phyloP scores from a whole-genome alignment of 768 basidiomycete genomes.

The Goffeauzyma gilvescens region DNA sequence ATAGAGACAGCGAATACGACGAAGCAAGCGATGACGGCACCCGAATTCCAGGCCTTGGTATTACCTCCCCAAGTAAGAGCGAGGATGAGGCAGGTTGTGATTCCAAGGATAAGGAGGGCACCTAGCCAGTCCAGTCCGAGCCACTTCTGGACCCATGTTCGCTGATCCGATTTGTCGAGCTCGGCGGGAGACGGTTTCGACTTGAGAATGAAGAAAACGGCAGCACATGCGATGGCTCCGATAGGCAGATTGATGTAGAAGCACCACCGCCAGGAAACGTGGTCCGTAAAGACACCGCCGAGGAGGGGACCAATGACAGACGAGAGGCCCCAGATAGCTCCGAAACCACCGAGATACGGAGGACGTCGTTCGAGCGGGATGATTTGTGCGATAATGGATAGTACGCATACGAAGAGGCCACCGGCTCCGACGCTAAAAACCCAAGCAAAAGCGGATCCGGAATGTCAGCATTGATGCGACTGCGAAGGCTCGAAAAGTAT shows the following conservation, averaged over 20 bases:
- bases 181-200: constrained; percentile 18
- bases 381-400: constrained; percentile 5
- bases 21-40: constrained; percentile 33
- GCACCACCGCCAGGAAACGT: constrained; percentile 35
- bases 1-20: constrained; percentile 23
- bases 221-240: constrained; percentile 21
- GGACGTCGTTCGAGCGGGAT: constrained; percentile 19
- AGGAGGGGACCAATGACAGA: constrained; percentile 37
- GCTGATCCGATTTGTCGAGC: constrained; percentile 21
- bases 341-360: constrained; percentile 25
- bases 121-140: constrained; percentile 24
- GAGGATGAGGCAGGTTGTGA: constrained; percentile 24
- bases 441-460: constrained; percentile 12
- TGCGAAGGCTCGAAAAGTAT: background rate
- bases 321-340: constrained; percentile 33
- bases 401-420: constrained; percentile 27
- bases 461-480: constrained; percentile 20
- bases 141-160: constrained; percentile 17
- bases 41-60: constrained; percentile 36
- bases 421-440: constrained; percentile 34
- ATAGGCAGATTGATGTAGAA: constrained; percentile 35
- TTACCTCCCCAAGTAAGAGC: constrained; percentile 26
- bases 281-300: constrained; percentile 35
- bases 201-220: constrained; percentile 19
- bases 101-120: constrained; percentile 16